Evolutionary conservation across 1,284 basidiomycete species (phyloP).

Genomic region (Pulchroboletus neoregius): DNA sequence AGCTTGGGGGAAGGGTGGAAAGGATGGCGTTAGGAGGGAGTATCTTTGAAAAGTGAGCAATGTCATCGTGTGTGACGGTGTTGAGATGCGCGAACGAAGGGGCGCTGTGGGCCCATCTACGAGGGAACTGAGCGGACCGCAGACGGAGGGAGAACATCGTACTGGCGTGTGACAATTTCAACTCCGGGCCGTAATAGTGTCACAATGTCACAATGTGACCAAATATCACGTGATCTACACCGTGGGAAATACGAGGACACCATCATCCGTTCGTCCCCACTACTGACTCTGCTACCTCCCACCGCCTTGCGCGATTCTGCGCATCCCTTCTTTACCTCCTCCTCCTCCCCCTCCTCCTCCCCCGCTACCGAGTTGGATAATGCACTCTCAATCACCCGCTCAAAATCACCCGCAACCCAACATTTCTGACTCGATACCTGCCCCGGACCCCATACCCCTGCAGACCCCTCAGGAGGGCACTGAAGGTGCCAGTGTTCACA

Average conservation of each 20-base stretch:
- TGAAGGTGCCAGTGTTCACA: conserved; percentile 54
- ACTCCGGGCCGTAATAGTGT: not conserved
- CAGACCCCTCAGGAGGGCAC: conserved; percentile 22
- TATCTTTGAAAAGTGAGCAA: conserved; percentile 60
- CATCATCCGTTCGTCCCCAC: conserved; percentile 1
- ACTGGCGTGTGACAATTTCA: not conserved
- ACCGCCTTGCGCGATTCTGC: not conserved
- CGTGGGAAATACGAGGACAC: conserved; percentile 14
- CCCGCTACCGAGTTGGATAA: too few species aligned
- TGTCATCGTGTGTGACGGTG: conserved; percentile 51
- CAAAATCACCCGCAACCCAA: not conserved
- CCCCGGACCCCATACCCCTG: not conserved
- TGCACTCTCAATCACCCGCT: too few species aligned
- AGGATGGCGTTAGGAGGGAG: conserved; percentile 59
- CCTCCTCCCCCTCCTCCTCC: not conserved
- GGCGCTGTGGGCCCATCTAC: conserved; percentile 20
- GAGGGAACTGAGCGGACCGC: not conserved
- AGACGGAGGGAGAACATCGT: conserved; percentile 1
- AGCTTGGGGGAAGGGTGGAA: conserved; percentile 55
- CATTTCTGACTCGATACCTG: not conserved
- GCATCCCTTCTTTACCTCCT: not conserved
- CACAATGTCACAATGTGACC: conserved; percentile 1
- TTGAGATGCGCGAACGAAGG: conserved; percentile 34
- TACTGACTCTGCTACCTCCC: not conserved
- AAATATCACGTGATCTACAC: conserved; percentile 10